Conservation (phyloP, 202 grass and related monocot species). For the Eragrostis tef region DNA sequence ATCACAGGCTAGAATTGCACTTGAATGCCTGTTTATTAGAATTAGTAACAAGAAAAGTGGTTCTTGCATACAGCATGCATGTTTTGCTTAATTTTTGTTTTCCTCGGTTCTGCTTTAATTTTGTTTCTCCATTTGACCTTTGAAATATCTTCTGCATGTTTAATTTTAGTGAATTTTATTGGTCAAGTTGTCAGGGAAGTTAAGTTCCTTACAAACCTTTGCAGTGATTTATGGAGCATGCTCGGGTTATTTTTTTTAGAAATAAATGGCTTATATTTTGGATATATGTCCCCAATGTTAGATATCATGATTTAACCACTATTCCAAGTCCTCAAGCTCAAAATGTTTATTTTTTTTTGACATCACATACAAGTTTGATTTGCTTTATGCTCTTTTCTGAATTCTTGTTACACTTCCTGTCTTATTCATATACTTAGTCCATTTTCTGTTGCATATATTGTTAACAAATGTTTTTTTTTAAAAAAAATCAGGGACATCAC, state of each 20-base stretch:
- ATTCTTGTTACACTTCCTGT: conserved; percentile 19
- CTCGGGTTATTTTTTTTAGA: not conserved
- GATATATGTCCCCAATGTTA: conserved; percentile 24
- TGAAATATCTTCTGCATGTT: no score
- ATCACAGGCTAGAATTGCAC: conserved; percentile 29
- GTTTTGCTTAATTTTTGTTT: no score
- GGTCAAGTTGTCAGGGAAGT: not conserved
- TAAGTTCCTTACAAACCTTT: conserved; percentile 19
- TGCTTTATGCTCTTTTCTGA: not conserved
- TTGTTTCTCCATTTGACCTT: no score
- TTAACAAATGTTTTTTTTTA: conserved; percentile 50
- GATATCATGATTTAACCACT: conserved; percentile 8
- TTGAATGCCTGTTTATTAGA: conserved; percentile 22
- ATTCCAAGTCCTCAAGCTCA: conserved; percentile 2
- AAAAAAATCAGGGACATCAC: conserved; percentile 74
- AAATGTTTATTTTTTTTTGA: conserved; percentile 20
- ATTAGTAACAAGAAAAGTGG: conserved; percentile 8
- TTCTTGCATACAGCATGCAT: not conserved
- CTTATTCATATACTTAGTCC: conserved; percentile 32
- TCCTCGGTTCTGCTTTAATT: no score
- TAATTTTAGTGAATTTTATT: not conserved
- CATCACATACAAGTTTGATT: not conserved
- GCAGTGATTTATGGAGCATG: conserved; percentile 19
- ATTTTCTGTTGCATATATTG: conserved; percentile 24
- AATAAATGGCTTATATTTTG: conserved; percentile 2